Evolutionary conservation across 257 asterid species (phyloP).

Genomic region (Scutellaria galericulata): DNA sequence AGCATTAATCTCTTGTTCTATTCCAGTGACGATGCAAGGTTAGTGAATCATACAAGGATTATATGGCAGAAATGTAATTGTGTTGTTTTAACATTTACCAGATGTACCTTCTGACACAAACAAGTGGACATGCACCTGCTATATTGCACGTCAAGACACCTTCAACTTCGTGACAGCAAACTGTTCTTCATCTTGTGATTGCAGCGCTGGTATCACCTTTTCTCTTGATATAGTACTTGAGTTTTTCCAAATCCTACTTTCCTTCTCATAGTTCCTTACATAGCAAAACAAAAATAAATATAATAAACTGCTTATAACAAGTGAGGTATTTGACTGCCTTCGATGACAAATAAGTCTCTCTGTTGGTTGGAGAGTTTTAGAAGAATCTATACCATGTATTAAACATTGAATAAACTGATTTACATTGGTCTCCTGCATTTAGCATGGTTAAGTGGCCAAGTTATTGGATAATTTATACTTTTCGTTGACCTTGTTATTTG

Average conservation of each 20-base stretch:
- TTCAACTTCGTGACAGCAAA: slow-evolving; percentile 45
- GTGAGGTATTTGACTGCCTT: neutral
- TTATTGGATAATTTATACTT: neutral
- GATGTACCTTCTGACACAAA: slow-evolving; percentile 47
- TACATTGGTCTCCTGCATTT: neutral
- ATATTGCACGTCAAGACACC: slow-evolving; percentile 46
- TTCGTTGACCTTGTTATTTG: neutral
- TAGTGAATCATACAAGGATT: slow-evolving; percentile 3
- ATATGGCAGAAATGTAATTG: slow-evolving; percentile 16
- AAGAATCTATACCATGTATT: neutral
- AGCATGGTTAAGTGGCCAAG: neutral
- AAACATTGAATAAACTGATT: neutral
- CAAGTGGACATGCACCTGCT: slow-evolving; percentile 90
- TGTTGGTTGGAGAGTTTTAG: neutral
- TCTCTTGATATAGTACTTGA: slow-evolving; percentile 2
- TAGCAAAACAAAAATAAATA: neutral
- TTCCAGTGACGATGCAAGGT: slow-evolving; percentile 1
- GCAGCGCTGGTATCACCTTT: slow-evolving; percentile 68
- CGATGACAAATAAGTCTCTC: neutral
- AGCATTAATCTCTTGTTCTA: neutral
- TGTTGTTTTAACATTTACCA: slow-evolving; percentile 32
- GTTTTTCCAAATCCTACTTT: neutral
- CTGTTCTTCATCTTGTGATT: slow-evolving; percentile 85
- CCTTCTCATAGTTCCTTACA: neutral
- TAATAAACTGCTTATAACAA: neutral